Evolutionary conservation across 164 flowering plant genomes (phyloP).

Genomic region (Protea cynaroides): DNA sequence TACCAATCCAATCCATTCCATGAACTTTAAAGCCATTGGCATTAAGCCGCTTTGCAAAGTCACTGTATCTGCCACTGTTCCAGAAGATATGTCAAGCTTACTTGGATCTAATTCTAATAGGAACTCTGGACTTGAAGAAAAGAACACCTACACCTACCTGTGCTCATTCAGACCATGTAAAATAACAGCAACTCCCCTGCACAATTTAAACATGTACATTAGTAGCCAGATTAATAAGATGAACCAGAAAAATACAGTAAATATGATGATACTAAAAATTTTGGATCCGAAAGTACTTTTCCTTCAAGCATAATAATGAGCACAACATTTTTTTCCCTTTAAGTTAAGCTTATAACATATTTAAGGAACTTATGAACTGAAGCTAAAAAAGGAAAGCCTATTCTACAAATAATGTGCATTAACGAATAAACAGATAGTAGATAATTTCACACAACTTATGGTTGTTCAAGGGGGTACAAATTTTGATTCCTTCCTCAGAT

Average conservation of each 20-base stretch:
- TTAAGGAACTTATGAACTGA: neutral
- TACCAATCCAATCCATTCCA: constrained; percentile 97
- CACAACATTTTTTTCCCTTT: neutral
- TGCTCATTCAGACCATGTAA: constrained; percentile 95
- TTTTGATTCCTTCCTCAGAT: too few species aligned
- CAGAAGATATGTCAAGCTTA: constrained; percentile 11
- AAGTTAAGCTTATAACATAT: neutral
- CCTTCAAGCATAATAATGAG: neutral
- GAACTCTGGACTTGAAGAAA: neutral
- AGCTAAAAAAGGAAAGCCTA: neutral
- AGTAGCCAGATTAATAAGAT: neutral
- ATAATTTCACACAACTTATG: too few species aligned
- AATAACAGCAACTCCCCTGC: constrained; percentile 71
- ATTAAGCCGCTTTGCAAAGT: constrained; percentile 80
- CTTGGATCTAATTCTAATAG: neutral
- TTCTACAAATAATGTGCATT: too few species aligned
- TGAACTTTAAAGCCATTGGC: constrained; percentile 74
- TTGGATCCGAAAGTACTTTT: neutral
- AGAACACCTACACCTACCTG: constrained; percentile 45
- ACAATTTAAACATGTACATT: constrained; percentile 11
- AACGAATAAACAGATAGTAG: too few species aligned
- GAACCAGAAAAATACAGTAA: too few species aligned
- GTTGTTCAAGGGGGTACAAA: too few species aligned
- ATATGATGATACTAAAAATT: neutral
- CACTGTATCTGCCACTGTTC: constrained; percentile 68